Conservation (phyloP, 768 basidiomycete species). For the Calocybe indica region DNA sequence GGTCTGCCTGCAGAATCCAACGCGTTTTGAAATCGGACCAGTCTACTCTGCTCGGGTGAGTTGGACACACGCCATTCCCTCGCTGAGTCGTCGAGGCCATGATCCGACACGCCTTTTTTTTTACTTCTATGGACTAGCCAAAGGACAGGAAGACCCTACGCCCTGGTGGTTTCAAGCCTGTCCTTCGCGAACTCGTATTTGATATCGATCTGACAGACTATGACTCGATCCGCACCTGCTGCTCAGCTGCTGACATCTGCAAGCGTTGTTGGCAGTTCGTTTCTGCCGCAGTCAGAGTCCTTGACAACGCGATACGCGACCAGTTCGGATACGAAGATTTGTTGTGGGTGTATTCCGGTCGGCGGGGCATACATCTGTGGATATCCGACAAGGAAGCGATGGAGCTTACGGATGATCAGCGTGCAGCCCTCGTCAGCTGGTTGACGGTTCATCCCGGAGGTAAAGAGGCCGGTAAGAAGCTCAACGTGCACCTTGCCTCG, state of each 20-base stretch:
- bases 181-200: constrained; percentile 90
- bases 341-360: constrained; percentile 97
- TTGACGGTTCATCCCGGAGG: constrained; percentile 80
- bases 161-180: constrained; percentile 63
- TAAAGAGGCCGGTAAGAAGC: constrained; percentile 75
- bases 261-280: constrained; percentile 94
- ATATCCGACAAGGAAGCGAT: constrained; percentile 87
- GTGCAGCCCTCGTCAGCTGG: constrained; percentile 82
- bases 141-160: constrained; percentile 80
- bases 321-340: constrained; percentile 90
- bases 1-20: constrained; percentile 77
- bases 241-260: constrained; percentile 88
- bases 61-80: constrained; percentile 8
- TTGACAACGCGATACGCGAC: constrained; percentile 73
- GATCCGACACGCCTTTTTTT: background rate
- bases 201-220: constrained; percentile 99
- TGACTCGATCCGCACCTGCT: constrained; percentile 92
- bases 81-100: background rate
- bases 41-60: constrained; percentile 82
- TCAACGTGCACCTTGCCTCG: constrained; percentile 55
- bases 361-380: constrained; percentile 98
- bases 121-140: constrained; percentile 45
- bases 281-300: constrained; percentile 81
- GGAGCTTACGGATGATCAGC: constrained; percentile 86
- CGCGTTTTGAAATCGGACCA: constrained; percentile 95